Base-by-base conservation (phyloP, 1,284 basidiomycete species). In the Cryptococcus wingfieldii region DNA sequence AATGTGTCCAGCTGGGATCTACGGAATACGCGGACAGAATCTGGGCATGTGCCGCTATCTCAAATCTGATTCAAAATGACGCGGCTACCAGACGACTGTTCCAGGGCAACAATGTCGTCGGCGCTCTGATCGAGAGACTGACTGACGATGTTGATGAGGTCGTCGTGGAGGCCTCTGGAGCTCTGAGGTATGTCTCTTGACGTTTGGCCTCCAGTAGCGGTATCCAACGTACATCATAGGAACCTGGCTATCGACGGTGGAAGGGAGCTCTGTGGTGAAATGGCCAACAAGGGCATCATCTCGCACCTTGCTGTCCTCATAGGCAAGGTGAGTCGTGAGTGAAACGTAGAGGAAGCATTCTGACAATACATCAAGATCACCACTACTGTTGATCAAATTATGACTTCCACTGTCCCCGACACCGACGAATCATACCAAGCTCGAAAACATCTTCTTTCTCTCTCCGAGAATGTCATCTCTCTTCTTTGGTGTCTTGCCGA, bases 171-270 rank as follows among this genome's bases (percentile, higher is more conserved):
- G 89, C 92, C 43, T 82, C 84, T 60, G 93, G 92, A 28, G 85
- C 90, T 44, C 76, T 94, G 54, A 82, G 90, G 90, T 88, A 66
- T 53, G 65, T 55, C 19, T 3, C 34, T 19, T 8, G n/a, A 23
- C 13, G 38, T 38, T 47, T 13, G 23, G 23, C 31, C 18, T 4
- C 18, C 34, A 3, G n/a, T 12, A 42, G 39, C 38, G 28, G 42
- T 34, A 12, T 27, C 51, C 41, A 39, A 38, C 19, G 16, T 55
- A 38, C 58, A 51, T n/a, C n/a, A 37, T 38, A 93, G 92, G 62
- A 97, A 96, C 77, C 77, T 96, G 25, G 93, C 90, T 66, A 88
- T 97, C 67, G 92, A 96, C 70, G 92, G 90, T 23, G 92, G 92
- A 43, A 88, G 88, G 67, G 90, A 95, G 67, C 88, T 95, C 43